Conservation (phyloP, 208 protist genomes). For the Trichomonas tenax region DNA sequence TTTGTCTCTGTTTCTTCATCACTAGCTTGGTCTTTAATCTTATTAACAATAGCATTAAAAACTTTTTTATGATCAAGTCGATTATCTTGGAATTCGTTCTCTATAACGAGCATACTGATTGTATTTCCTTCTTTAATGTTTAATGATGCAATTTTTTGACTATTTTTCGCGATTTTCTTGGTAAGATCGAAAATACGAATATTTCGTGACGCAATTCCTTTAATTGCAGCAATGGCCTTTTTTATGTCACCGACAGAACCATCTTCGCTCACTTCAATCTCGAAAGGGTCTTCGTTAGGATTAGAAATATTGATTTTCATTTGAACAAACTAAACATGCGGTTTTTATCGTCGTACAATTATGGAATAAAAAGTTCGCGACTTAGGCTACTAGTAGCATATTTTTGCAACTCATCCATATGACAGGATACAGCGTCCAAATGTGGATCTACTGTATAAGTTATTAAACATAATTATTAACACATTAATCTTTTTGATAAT, state of each 20-base stretch:
- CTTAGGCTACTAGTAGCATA: too few relatives aligned
- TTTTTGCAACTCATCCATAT: too few relatives aligned
- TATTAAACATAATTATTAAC: too few relatives aligned
- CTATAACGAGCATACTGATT: background rate
- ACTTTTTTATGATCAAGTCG: background rate
- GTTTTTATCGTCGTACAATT: background rate
- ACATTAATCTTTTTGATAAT: too few relatives aligned
- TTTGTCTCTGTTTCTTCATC: background rate
- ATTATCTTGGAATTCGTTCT: background rate
- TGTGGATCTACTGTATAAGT: too few relatives aligned
- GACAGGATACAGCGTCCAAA: too few relatives aligned
- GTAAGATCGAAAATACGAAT: background rate
- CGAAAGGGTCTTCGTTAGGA: background rate
- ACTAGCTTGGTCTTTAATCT: background rate
- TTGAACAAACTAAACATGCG: background rate
- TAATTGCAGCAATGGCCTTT: background rate
- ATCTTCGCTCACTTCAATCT: background rate
- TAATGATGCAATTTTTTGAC: background rate
- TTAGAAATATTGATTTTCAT: background rate
- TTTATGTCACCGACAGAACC: background rate
- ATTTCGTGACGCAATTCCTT: background rate
- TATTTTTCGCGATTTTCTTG: background rate
- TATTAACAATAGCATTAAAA: background rate
- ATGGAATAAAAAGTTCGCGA: too few relatives aligned
- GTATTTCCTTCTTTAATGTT: background rate